These are phyloP conservation scores for Durusdinium trenchii DNA, from an alignment of 73 alveolate genomes.

Conservation along the genomic window DNA sequence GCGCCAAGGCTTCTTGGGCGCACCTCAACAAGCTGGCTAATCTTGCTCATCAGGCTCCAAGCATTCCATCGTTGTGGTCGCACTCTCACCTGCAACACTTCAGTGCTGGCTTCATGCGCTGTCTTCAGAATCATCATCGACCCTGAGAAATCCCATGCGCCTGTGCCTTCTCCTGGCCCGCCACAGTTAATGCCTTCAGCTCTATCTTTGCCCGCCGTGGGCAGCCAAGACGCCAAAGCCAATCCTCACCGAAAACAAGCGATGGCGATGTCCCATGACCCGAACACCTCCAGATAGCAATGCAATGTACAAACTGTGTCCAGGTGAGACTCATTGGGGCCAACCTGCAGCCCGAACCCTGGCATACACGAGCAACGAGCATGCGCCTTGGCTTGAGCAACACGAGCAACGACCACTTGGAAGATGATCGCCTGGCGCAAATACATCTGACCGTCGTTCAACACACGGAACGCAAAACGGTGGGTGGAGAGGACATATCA, in stretches of 20 bases:
- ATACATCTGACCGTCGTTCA: not conserved
- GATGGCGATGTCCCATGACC: no score
- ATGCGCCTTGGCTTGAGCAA: not conserved
- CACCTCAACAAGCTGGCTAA: not conserved
- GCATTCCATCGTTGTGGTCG: not conserved
- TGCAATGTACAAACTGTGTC: no score
- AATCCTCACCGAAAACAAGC: not conserved
- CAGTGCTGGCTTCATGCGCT: not conserved
- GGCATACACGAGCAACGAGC: not conserved
- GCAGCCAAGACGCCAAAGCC: slow-evolving; percentile 45
- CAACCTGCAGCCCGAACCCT: not conserved
- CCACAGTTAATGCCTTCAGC: not conserved
- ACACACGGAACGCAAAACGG: not conserved
- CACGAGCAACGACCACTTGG: not conserved
- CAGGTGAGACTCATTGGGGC: not conserved
- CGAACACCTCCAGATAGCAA: no score
- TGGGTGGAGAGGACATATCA: no score
- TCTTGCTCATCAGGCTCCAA: not conserved
- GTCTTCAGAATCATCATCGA: no score
- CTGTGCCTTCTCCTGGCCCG: slow-evolving; percentile 32
- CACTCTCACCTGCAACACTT: not conserved
- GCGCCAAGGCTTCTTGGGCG: not conserved
- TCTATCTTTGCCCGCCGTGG: slow-evolving; percentile 24
- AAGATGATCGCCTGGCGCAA: not conserved
- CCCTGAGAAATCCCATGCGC: no score